Conservation (phyloP, 2,329 filamentous ascomycete species). For the Cucurbitaria berberidis region DNA sequence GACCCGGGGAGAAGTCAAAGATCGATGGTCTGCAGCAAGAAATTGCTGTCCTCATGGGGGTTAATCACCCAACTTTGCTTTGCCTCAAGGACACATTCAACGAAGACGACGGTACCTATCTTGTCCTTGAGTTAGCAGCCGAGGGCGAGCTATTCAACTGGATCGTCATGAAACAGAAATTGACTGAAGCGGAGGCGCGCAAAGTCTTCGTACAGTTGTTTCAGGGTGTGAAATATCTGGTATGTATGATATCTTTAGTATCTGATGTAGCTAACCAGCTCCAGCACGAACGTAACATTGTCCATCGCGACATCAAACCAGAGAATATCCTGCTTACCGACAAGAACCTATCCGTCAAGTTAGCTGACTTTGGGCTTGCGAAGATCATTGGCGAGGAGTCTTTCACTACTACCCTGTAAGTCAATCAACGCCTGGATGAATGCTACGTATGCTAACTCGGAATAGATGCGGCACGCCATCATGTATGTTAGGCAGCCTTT, state of each 20-base stretch:
- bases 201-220: constrained; percentile 92
- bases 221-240: constrained; percentile 92
- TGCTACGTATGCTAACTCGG: constrained; percentile 26
- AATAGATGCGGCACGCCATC: constrained; percentile 84
- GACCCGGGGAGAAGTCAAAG: constrained; percentile 82
- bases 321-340: constrained; percentile 93
- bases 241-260: constrained; percentile 54
- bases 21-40: constrained; percentile 90
- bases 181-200: constrained; percentile 82
- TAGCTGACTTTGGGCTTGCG: constrained; percentile 94
- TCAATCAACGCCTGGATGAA: constrained; percentile 6
- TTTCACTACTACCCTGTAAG: constrained; percentile 89
- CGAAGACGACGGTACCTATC: constrained; percentile 86
- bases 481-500: constrained; percentile 55
- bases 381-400: constrained; percentile 99
- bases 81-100: constrained; percentile 96
- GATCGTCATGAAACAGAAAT: constrained; percentile 88
- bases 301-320: constrained; percentile 96
- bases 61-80: constrained; percentile 90
- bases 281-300: constrained; percentile 95
- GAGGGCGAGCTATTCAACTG: constrained; percentile 96
- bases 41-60: constrained; percentile 95
- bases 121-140: constrained; percentile 86
- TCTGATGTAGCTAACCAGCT: constrained; percentile 31
- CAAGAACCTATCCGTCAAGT: constrained; percentile 82